A percentile compares a stretch with the other conserved stretches of the same genome.
Evolutionary conservation across 306 rosid species (phyloP).

Genomic region (Sechiopsis laciniata): DNA sequence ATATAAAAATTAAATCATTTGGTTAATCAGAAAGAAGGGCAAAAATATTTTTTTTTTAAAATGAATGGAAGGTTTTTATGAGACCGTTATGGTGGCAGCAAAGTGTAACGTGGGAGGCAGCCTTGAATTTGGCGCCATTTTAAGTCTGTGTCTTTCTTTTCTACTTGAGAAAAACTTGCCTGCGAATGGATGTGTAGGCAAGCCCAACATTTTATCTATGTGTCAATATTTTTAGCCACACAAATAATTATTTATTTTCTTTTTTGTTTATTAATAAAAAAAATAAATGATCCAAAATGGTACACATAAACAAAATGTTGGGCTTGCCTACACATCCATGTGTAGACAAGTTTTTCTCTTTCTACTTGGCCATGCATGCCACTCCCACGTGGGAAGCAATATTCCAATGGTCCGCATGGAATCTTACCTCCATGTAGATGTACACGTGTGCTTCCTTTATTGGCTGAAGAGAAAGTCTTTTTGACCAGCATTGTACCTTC

Average conservation of each 20-base stretch:
- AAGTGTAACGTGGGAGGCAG: slow-evolving; percentile 41
- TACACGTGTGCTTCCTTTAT: neutral
- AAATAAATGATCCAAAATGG: too few relatives aligned
- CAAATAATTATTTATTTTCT: too few relatives aligned
- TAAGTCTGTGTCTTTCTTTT: neutral
- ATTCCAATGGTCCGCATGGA: neutral
- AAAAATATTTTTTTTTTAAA: neutral
- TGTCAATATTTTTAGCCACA: too few relatives aligned
- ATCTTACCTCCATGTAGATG: neutral
- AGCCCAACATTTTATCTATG: too few relatives aligned
- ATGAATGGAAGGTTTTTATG: neutral
- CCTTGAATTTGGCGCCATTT: slow-evolving; percentile 32
- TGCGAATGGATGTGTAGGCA: too few relatives aligned
- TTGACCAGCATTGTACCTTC: too few relatives aligned
- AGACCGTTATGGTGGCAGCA: slow-evolving; percentile 14
- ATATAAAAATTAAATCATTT: too few relatives aligned
- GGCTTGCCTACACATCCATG: too few relatives aligned
- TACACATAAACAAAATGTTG: too few relatives aligned
- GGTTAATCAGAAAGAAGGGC: neutral
- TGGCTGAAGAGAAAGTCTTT: neutral
- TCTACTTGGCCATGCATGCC: slow-evolving; percentile 23
- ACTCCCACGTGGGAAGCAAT: neutral
- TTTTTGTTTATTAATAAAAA: too few relatives aligned
- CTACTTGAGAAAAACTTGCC: too few relatives aligned
- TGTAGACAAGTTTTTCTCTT: slow-evolving; percentile 7